phyloP scores from a whole-genome alignment of 192 early-diverging fungal genomes.

The Phycomyces blakesleeanus region DNA sequence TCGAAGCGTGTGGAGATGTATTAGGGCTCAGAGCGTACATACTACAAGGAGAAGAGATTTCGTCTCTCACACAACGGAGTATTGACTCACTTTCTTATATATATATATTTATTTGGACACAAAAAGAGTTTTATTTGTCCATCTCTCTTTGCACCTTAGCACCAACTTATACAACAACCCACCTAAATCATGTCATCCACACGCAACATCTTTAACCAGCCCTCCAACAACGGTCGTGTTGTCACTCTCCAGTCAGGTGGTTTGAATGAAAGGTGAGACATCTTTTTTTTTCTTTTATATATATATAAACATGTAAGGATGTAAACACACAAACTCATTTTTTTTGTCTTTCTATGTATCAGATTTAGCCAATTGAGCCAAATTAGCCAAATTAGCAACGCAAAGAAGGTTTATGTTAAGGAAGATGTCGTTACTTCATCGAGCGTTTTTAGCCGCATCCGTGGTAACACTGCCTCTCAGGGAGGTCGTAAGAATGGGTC shows the following conservation, averaged over 20 bases:
- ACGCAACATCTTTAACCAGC: not conserved
- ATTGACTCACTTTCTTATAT: not conserved
- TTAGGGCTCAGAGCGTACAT: too few relatives aligned
- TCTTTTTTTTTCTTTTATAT: too few relatives aligned
- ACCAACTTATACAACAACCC: not conserved
- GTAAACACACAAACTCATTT: too few relatives aligned
- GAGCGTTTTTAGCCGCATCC: conserved; percentile 11
- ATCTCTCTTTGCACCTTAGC: not conserved
- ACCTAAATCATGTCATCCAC: not conserved
- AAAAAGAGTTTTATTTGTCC: not conserved
- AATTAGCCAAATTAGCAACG: not conserved
- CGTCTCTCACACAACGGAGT: not conserved
- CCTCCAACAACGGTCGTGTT: not conserved
- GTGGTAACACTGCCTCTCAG: not conserved
- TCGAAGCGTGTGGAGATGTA: too few relatives aligned
- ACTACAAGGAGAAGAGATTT: not conserved
- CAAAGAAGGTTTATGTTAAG: not conserved
- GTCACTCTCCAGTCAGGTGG: conserved; percentile 5
- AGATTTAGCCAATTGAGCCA: conserved; percentile 24
- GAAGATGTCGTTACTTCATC: not conserved
- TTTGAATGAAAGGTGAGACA: conserved; percentile 26
- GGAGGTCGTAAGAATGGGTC: not conserved
- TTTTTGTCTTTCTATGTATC: too few relatives aligned
- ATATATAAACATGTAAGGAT: too few relatives aligned
- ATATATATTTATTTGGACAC: not conserved